phyloP scores from a whole-genome alignment of 176 grass and related monocot species.

The Ensete ventricosum region DNA sequence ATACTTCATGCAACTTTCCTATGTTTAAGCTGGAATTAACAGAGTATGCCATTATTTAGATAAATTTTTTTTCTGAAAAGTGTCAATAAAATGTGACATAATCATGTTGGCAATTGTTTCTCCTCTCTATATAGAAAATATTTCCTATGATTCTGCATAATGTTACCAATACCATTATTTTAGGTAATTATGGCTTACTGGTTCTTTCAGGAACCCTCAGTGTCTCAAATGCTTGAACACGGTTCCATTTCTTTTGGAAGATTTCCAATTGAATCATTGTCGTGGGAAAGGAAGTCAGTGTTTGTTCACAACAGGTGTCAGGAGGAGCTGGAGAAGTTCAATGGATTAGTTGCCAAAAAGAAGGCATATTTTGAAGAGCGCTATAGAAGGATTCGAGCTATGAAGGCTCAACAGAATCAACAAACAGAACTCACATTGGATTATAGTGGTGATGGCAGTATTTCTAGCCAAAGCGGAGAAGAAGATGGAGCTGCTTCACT shows the following conservation, averaged over 20 bases:
- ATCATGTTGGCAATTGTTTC: not conserved
- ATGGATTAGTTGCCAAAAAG: slow-evolving; percentile 92
- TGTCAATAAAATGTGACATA: not conserved
- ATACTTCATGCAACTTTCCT: too few relatives aligned
- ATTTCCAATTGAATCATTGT: slow-evolving; percentile 79
- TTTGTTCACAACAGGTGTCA: slow-evolving; percentile 81
- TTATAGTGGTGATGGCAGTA: slow-evolving; percentile 82
- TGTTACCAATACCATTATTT: not conserved
- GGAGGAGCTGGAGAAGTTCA: slow-evolving; percentile 96
- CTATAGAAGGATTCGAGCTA: slow-evolving; percentile 73
- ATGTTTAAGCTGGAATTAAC: too few relatives aligned
- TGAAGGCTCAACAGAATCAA: slow-evolving; percentile 82
- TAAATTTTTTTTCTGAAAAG: too few relatives aligned
- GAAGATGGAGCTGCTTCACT: slow-evolving; percentile 28
- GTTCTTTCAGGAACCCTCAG: slow-evolving; percentile 50
- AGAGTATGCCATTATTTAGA: too few relatives aligned
- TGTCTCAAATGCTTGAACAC: slow-evolving; percentile 78
- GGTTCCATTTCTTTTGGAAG: slow-evolving; percentile 94
- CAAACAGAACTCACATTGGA: slow-evolving; percentile 83
- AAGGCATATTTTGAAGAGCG: slow-evolving; percentile 98
- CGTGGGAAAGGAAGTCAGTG: slow-evolving; percentile 95
- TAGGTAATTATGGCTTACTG: slow-evolving; percentile 3
- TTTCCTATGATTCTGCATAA: not conserved
- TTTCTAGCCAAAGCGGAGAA: slow-evolving; percentile 77
- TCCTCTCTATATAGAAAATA: not conserved